Percentiles rank a stretch among this genome's conserved stretches.
Evolutionary conservation across 345 rosid genomes (phyloP).

Genomic region (Luvunga scandens): DNA sequence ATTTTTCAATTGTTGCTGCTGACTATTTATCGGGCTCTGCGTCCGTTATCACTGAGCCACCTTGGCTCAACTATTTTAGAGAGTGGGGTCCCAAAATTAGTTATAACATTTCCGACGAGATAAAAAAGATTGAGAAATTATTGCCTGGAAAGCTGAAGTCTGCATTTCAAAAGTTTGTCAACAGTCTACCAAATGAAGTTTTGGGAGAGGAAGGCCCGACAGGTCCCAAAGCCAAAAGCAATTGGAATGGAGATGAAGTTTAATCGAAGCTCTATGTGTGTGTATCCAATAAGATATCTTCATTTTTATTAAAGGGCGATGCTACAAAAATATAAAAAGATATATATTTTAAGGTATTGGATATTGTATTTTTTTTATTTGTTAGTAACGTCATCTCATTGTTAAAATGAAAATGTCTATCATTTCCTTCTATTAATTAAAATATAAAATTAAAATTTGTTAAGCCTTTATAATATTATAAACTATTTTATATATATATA

Average conservation of each 20-base stretch:
- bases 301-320: background rate
- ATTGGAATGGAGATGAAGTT: conserved; percentile 63
- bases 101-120: conserved; percentile 42
- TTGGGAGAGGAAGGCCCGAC: conserved; percentile 85
- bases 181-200: conserved; percentile 53
- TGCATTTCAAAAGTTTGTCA: conserved; percentile 42
- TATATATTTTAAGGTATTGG: too few relatives aligned
- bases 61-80: conserved; percentile 65
- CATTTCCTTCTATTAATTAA: too few relatives aligned
- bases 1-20: conserved; percentile 45
- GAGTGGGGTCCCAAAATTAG: conserved; percentile 79
- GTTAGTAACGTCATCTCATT: too few relatives aligned
- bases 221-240: conserved; percentile 68
- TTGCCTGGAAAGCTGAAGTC: conserved; percentile 50
- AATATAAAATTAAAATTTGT: too few relatives aligned
- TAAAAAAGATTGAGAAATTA: conserved; percentile 36
- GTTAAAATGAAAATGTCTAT: too few relatives aligned
- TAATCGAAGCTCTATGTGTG: background rate
- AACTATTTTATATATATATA: too few relatives aligned
- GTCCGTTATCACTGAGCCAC: conserved; percentile 36
- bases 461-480: too few relatives aligned
- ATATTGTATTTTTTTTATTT: too few relatives aligned
- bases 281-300: too few relatives aligned
- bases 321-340: too few relatives aligned
- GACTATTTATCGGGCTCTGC: conserved; percentile 43